Percentiles rank a stretch among this genome's conserved stretches.
Conservation (phyloP, 768 basidiomycete species). For the Myochromella boudieri region DNA sequence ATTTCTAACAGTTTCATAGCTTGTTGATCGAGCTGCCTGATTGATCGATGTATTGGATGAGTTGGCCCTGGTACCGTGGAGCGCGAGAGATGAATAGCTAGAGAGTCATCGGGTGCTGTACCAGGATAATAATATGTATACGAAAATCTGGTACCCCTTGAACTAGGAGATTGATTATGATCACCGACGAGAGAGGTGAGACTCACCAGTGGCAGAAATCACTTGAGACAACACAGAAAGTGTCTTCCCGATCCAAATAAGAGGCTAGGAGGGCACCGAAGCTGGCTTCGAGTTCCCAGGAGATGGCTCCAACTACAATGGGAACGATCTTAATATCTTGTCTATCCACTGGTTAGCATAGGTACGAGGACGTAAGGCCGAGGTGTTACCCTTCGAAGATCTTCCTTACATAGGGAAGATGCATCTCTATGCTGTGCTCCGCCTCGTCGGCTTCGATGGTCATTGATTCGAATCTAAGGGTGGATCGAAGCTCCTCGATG, state of each 20-base stretch:
- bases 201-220: slow-evolving; percentile 97
- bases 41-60: slow-evolving; percentile 81
- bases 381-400: slow-evolving; percentile 70
- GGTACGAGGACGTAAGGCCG: neutral
- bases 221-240: slow-evolving; percentile 87
- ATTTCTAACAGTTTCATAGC: slow-evolving; percentile 74
- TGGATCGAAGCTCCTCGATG: slow-evolving; percentile 60
- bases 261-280: slow-evolving; percentile 78
- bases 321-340: slow-evolving; percentile 83
- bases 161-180: neutral
- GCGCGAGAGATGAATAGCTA: slow-evolving; percentile 52
- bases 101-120: slow-evolving; percentile 43
- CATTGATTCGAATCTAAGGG: slow-evolving; percentile 74
- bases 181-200: neutral
- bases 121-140: slow-evolving; percentile 88
- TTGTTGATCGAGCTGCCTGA: slow-evolving; percentile 81
- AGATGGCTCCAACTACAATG: slow-evolving; percentile 83
- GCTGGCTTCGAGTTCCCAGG: slow-evolving; percentile 51
- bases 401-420: slow-evolving; percentile 88
- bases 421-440: slow-evolving; percentile 98
- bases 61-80: slow-evolving; percentile 35
- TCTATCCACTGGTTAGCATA: slow-evolving; percentile 32
- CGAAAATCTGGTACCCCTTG: slow-evolving; percentile 76
- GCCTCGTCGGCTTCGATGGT: slow-evolving; percentile 73
- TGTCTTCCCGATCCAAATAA: slow-evolving; percentile 75